Evolutionary conservation across 768 basidiomycete species (phyloP).

Genomic region (Astraeus odoratus): DNA sequence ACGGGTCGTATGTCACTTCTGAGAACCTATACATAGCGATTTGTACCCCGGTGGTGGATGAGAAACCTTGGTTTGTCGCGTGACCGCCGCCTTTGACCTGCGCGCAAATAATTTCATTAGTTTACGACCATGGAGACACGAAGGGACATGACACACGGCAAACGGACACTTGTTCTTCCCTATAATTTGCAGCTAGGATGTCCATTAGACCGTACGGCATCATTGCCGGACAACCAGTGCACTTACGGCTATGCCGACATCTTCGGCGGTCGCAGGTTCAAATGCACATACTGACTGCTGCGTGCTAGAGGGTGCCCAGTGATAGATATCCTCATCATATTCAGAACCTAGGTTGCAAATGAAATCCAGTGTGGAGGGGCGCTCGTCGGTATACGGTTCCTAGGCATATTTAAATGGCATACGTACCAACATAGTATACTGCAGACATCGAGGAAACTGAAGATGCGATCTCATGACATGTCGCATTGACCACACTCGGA

Average conservation of each 20-base stretch:
- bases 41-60: slow-evolving; percentile 54
- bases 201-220: not conserved
- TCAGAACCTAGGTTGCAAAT: not conserved
- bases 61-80: slow-evolving; percentile 46
- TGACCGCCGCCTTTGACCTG: slow-evolving; percentile 65
- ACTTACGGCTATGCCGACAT: slow-evolving; percentile 44
- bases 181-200: slow-evolving; percentile 40
- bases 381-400: too few species aligned
- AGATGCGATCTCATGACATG: too few species aligned
- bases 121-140: not conserved
- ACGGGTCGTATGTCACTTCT: slow-evolving; percentile 35
- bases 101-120: not conserved
- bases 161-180: slow-evolving; percentile 42
- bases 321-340: slow-evolving; percentile 37
- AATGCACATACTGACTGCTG: slow-evolving; percentile 46
- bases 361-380: too few species aligned
- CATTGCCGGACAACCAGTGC: not conserved
- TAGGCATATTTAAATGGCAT: not conserved
- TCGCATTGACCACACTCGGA: too few species aligned
- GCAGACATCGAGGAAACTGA: too few species aligned
- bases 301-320: slow-evolving; percentile 45
- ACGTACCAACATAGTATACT: too few species aligned
- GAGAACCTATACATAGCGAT: slow-evolving; percentile 49
- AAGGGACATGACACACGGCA: slow-evolving; percentile 33
- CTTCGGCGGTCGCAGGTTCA: slow-evolving; percentile 50